phyloP scores from a whole-genome alignment of 2,329 filamentous ascomycete species.

The Hortaea sp. region DNA sequence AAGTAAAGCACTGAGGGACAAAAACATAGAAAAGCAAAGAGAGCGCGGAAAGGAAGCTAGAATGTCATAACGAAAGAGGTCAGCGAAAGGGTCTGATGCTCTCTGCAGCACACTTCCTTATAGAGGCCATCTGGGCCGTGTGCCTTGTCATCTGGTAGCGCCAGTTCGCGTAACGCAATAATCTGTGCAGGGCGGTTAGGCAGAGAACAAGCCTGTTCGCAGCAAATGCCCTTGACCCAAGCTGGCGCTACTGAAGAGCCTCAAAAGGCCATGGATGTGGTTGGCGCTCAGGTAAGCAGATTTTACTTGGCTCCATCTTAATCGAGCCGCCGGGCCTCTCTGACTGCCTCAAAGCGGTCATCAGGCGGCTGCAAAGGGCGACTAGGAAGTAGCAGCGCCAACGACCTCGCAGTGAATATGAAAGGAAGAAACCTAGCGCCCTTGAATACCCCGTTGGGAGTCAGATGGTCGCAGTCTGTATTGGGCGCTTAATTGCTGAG shows the following conservation, averaged over 20 bases:
- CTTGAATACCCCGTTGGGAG: constrained; percentile 11
- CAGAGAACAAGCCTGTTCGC: constrained; percentile 11
- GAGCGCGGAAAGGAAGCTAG: constrained; percentile 6
- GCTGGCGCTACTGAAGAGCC: constrained; percentile 23
- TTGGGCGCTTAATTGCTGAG: constrained; percentile 4
- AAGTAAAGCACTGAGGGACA: constrained; percentile 15
- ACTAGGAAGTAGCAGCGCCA: too few species aligned
- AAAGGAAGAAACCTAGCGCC: background rate
- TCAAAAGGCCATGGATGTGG: constrained; percentile 5
- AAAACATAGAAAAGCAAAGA: constrained; percentile 11
- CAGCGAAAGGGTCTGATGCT: constrained; percentile 9
- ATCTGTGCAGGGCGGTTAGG: constrained; percentile 18
- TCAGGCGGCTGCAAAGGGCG: too few species aligned
- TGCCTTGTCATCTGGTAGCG: constrained; percentile 4
- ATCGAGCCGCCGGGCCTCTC: too few species aligned
- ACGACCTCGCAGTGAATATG: too few species aligned
- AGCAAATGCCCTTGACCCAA: constrained; percentile 15
- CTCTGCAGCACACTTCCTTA: constrained; percentile 17
- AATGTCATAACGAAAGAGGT: background rate
- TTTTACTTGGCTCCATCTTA: background rate
- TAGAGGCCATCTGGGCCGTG: background rate
- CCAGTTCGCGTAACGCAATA: constrained; percentile 11
- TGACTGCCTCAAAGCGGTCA: too few species aligned
- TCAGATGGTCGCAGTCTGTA: constrained; percentile 4
- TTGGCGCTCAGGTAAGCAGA: background rate